phyloP scores from a whole-genome alignment of 495 filamentous ascomycete genomes.

The Xylaria palmicola region DNA sequence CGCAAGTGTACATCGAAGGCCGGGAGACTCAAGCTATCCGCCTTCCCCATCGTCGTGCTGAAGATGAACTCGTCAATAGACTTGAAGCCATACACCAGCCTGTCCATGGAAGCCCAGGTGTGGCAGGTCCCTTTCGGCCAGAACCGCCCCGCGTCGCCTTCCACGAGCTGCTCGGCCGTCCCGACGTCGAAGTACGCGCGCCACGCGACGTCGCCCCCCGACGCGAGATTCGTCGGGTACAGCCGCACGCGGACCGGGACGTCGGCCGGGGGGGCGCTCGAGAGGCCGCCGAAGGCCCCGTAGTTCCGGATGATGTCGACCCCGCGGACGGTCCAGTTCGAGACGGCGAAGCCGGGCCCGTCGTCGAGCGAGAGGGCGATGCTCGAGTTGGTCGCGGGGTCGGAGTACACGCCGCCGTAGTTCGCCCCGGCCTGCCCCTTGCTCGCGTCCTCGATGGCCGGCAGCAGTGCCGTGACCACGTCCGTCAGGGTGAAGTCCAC shows the following conservation, averaged over 20 bases:
- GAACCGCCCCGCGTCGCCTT: conserved; percentile 25
- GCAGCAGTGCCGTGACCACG: conserved; percentile 38
- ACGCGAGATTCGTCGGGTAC: conserved; percentile 31
- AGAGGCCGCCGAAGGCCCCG: conserved; percentile 22
- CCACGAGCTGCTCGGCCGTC: conserved; percentile 23
- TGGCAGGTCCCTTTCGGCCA: conserved; percentile 29
- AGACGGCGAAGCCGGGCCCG: conserved; percentile 41
- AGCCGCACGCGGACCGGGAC: conserved; percentile 22
- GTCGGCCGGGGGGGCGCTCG: conserved; percentile 19
- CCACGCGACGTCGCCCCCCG: conserved; percentile 26
- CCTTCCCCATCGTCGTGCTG: background rate
- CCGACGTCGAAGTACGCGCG: conserved; percentile 26
- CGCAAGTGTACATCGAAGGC: background rate
- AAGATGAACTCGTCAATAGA: conserved; percentile 32
- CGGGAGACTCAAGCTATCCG: background rate
- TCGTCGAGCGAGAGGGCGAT: conserved; percentile 44
- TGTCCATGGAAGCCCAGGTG: conserved; percentile 36
- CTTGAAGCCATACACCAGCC: conserved; percentile 30
- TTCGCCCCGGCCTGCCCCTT: conserved; percentile 37
- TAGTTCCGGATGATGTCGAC: conserved; percentile 40
- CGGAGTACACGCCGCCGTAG: conserved; percentile 43
- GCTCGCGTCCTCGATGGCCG: conserved; percentile 46
- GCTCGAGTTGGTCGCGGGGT: conserved; percentile 38
- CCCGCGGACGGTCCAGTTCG: conserved; percentile 40
- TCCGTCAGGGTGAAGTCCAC: conserved; percentile 32